Conservation (phyloP, 148 eudicot genomes). For the Euryodendron excelsum region DNA sequence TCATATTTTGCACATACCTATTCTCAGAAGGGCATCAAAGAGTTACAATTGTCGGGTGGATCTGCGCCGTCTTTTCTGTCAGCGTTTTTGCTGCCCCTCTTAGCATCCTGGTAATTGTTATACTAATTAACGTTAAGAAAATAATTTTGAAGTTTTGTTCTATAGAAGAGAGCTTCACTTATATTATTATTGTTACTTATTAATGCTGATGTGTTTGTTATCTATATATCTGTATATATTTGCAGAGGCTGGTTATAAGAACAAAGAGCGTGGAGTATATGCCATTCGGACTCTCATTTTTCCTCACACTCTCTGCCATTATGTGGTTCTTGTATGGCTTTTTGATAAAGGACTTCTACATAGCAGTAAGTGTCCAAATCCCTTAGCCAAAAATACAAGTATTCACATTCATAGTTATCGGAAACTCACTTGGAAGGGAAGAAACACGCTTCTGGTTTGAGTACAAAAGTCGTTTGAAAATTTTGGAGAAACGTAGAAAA, state of each 20-base stretch:
- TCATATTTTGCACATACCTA: slow-evolving; percentile 33
- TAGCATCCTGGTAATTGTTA: slow-evolving; percentile 53
- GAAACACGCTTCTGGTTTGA: too few relatives aligned
- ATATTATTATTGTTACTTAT: too few relatives aligned
- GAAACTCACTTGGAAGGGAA: too few relatives aligned
- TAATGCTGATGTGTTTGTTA: not conserved
- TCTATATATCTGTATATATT: not conserved
- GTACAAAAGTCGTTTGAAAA: too few relatives aligned
- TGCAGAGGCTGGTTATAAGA: slow-evolving; percentile 68
- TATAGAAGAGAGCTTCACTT: too few relatives aligned
- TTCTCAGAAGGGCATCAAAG: slow-evolving; percentile 36
- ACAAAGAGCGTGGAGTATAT: slow-evolving; percentile 80
- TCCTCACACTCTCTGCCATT: slow-evolving; percentile 69
- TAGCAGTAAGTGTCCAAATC: slow-evolving; percentile 54
- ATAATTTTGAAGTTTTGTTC: not conserved
- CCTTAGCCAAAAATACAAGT: too few relatives aligned
- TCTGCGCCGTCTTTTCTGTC: slow-evolving; percentile 67
- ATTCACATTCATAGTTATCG: too few relatives aligned
- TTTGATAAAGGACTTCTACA: slow-evolving; percentile 51
- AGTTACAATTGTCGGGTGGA: slow-evolving; percentile 67
- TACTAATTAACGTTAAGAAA: not conserved
- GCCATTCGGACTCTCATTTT: slow-evolving; percentile 72
- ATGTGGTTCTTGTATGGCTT: slow-evolving; percentile 87
- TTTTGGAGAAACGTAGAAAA: too few relatives aligned
- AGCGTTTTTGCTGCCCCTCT: slow-evolving; percentile 78